Base-by-base conservation (phyloP, 148 eudicot species). In the Linanthus parryae region DNA sequence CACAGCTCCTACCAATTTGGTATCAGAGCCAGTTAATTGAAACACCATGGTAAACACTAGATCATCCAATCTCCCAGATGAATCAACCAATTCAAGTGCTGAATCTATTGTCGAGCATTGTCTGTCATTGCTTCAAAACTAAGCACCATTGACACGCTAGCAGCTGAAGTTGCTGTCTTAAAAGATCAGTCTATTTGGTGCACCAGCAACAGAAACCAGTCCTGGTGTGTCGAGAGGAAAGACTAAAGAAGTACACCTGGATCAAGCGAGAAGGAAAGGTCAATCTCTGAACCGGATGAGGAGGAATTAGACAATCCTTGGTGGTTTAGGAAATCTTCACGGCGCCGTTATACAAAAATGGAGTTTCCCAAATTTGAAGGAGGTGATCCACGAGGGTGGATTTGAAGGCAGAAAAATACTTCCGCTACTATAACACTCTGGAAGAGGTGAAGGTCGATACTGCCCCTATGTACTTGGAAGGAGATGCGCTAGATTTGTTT, bases 311-410 rank as follows among this genome's bases (percentile, higher is more conserved):
- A 31, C 10, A 31, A 31, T 31, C 10, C 35, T 4, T 31, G 35
- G 5, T 31, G 35, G 35, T 31, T 31, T 31, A 31, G 35, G 35
- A 31, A 10, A 4, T 10, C 35, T 31, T 31, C 35, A 31, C 35
- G 35, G 35, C 35, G 10, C 35, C 35, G 7, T 31, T 10, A 36
- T 36, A 36, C 14, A 12, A 36, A 36, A 15, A 10, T 36, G 40
- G 40, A 36, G 14, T 36, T 36, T 36, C 40, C 40, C 9, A 36
- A 36, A 10, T 36, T 36, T 36, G 40, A 36, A 36, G 40, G 40
- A 36, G 40, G 40, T 15, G 40, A 36, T 15, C 40, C 40, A 8
- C 40, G 12, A 2, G 40, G 40, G 9, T 36, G 40, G 35, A 31
- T 10, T 31, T 31, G 35, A 31, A 31, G 35, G 35, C 35, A 10